These are phyloP conservation scores for Amanita brunnescens DNA, from an alignment of 768 basidiomycete genomes.

Conservation along the genomic window DNA sequence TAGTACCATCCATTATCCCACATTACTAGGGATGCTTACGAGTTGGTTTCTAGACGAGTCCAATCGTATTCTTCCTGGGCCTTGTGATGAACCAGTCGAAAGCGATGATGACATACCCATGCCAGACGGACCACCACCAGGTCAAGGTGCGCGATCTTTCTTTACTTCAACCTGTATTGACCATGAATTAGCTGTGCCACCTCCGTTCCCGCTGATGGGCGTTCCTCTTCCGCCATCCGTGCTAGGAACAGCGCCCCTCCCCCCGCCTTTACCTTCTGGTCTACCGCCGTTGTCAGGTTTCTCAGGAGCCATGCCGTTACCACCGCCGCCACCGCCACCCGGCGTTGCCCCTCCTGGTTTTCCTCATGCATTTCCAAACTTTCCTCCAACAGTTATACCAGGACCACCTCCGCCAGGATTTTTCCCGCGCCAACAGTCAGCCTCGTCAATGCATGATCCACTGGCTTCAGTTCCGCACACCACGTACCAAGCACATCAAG, in stretches of 20 bases:
- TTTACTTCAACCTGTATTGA: not conserved
- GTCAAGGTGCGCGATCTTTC: constrained; percentile 12
- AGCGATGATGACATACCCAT: constrained; percentile 84
- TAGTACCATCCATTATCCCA: constrained; percentile 8
- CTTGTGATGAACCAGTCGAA: constrained; percentile 30
- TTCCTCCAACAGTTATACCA: constrained; percentile 21
- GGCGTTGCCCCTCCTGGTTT: constrained; percentile 18
- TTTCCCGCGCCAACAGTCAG: constrained; percentile 48
- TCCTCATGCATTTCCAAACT: constrained; percentile 11
- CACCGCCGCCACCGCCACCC: constrained; percentile 24
- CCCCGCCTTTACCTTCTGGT: constrained; percentile 7
- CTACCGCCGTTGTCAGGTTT: not conserved
- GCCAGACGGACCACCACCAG: constrained; percentile 75
- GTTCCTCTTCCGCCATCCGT: constrained; percentile 11
- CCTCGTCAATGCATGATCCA: constrained; percentile 62
- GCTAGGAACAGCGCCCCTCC: constrained; percentile 3
- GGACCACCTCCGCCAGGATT: constrained; percentile 48
- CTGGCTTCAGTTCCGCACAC: constrained; percentile 68
- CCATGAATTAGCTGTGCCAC: constrained; percentile 6
- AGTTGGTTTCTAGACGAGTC: constrained; percentile 41
- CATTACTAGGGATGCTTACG: not conserved
- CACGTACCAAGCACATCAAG: constrained; percentile 70
- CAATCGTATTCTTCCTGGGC: constrained; percentile 51
- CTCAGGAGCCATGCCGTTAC: constrained; percentile 9
- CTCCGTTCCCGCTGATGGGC: not conserved